Evolutionary conservation across 192 early-diverging fungal genomes (phyloP).

Genomic region (Gryganskiella cystojenkinii): DNA sequence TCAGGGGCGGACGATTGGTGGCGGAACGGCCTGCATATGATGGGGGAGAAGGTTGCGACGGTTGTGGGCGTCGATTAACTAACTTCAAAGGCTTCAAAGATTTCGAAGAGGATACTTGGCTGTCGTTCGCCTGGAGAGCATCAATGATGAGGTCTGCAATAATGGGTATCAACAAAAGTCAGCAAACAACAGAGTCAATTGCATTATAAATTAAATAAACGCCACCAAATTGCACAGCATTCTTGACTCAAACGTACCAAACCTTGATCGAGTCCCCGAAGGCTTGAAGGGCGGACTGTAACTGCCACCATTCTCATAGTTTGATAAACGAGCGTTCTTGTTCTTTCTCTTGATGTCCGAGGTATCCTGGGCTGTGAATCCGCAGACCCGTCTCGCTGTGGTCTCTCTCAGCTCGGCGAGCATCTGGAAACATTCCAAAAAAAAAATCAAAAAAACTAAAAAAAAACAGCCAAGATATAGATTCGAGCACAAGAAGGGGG

Average conservation of each 20-base stretch:
- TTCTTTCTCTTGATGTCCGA: too few relatives aligned
- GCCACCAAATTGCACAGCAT: not conserved
- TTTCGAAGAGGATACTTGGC: not conserved
- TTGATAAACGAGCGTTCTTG: too few relatives aligned
- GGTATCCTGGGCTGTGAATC: too few relatives aligned
- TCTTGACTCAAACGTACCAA: not conserved
- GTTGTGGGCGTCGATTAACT: too few relatives aligned
- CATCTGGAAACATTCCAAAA: not conserved
- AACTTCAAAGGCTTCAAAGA: too few relatives aligned
- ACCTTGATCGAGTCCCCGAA: not conserved
- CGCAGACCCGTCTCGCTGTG: not conserved
- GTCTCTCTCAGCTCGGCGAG: not conserved
- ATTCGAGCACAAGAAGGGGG: not conserved
- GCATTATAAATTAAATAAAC: too few relatives aligned
- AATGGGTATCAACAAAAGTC: not conserved
- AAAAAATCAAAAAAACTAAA: not conserved
- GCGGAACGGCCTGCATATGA: too few relatives aligned
- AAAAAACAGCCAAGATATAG: not conserved
- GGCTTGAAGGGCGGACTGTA: not conserved
- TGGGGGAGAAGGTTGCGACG: too few relatives aligned
- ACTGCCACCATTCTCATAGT: not conserved
- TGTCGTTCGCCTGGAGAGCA: not conserved
- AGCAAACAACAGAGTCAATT: too few relatives aligned
- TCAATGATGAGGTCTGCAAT: slow-evolving; percentile 12
- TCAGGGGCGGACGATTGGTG: too few relatives aligned